Conservation (phyloP, 495 filamentous ascomycete species). For the Daldinia concentrica region DNA sequence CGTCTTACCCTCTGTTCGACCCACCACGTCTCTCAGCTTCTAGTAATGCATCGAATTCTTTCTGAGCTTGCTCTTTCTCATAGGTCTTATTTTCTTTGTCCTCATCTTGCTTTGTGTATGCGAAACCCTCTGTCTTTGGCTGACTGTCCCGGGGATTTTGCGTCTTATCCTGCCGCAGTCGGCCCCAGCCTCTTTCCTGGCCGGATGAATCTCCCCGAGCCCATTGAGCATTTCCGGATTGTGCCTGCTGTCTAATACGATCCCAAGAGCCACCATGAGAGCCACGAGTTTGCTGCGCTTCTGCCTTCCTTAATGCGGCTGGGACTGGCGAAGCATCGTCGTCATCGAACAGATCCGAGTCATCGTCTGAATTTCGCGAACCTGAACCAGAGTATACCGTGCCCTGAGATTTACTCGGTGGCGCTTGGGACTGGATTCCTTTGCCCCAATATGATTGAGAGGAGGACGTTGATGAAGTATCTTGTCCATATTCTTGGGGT, state of each 20-base stretch:
- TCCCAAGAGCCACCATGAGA: constrained; percentile 50
- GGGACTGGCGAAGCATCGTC: constrained; percentile 54
- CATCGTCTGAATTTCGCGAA: constrained; percentile 32
- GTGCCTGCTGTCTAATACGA: constrained; percentile 48
- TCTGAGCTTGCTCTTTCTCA: constrained; percentile 56
- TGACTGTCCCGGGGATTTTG: constrained; percentile 17
- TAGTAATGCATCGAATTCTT: constrained; percentile 56
- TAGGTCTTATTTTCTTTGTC: constrained; percentile 46
- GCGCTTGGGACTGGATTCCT: constrained; percentile 5
- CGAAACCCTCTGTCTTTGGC: constrained; percentile 45
- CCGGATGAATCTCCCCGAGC: constrained; percentile 43
- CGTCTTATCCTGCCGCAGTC: constrained; percentile 41
- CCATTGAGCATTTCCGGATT: constrained; percentile 35
- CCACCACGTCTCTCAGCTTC: constrained; percentile 45
- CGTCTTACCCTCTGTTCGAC: constrained; percentile 6
- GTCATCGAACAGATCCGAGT: constrained; percentile 47
- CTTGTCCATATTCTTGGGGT: constrained; percentile 10
- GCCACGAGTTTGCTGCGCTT: constrained; percentile 7
- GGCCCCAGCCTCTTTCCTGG: constrained; percentile 41
- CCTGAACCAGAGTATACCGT: background rate
- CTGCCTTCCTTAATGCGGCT: constrained; percentile 30
- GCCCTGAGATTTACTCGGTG: background rate
- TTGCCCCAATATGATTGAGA: constrained; percentile 22
- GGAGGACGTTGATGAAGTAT: constrained; percentile 10
- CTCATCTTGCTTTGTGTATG: constrained; percentile 48